Evolutionary conservation across 208 protist genomes (phyloP), one percentile per base, ranked within the genome.

Genomic region (Crithidia brevicula): DNA sequence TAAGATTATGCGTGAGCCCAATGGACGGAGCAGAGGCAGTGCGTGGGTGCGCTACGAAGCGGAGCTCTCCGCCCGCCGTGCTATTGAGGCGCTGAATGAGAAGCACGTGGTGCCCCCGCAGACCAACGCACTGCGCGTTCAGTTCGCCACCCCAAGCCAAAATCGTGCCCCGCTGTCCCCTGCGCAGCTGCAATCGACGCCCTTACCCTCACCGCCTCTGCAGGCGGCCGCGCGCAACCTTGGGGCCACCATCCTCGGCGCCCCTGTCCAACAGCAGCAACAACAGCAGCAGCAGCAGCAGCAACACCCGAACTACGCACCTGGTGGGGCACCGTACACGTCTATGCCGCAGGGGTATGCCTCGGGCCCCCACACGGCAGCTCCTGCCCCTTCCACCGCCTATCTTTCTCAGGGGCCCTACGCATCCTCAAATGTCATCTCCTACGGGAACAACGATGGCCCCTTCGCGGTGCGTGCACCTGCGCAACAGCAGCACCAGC

Each of bases 11-110:
- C 84, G 88, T 28, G 88, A 94, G 77, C 50, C 67, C 7, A 79
- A 83, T 31, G 86, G 85, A 42, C 85, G 88, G 42, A 89, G 81
- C 54, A 91, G 91, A 46, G 88, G 86, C 50, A 90, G 83, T 52
- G 91, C 86, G 27, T 96, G 86, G 86, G 91, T 96, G 45, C 80
- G 85, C 46, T 96, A 94, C 69, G 85, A 85, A 43, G 67, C 57
- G 16, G 72, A 88, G 70, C 79, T 85, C 58, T 79, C 73, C 52
- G 86, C 88, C 11, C 52, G 73, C 52, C 74, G 66, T 43, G 88
- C 88, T 23, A 96, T 96, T 58, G 72, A 68, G 20, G 81, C 82
- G 15, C 79, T 94, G 9, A 77, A 96, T 50, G 86, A 91, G 68
- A 86, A 89, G 61, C 83, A 85, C 60, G 82, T 89, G 28, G 75